Evolutionary conservation across 202 grass and related monocot species (phyloP).

Genomic region (Zoysia matrella): DNA sequence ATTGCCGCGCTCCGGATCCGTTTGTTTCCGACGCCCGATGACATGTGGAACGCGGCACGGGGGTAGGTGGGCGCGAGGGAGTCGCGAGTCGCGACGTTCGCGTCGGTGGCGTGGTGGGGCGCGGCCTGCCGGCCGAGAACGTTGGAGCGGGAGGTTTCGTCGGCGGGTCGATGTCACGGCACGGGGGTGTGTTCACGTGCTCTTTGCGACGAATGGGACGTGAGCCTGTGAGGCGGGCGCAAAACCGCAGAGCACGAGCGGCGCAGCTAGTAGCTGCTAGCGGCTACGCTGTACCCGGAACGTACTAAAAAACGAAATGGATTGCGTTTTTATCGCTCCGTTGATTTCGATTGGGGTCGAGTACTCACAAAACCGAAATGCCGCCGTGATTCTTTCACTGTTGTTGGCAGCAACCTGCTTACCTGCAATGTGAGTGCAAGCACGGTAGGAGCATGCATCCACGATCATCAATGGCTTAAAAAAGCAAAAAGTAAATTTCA

Average conservation of each 20-base stretch:
- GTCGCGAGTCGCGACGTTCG: conserved; percentile 27
- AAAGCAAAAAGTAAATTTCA: no score
- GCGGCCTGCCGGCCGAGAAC: background rate
- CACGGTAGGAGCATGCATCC: background rate
- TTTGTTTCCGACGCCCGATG: background rate
- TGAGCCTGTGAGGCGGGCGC: background rate
- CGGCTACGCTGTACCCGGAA: background rate
- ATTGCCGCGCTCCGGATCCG: background rate
- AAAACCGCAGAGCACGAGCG: background rate
- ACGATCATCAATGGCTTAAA: no score
- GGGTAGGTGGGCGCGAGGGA: background rate
- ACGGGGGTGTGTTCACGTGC: background rate
- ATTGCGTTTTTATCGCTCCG: background rate
- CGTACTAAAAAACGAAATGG: background rate
- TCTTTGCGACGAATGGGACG: background rate
- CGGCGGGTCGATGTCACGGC: conserved; percentile 15
- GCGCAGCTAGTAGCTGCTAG: background rate
- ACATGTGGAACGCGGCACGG: background rate
- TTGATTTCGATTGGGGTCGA: background rate
- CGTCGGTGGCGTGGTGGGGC: conserved; percentile 11
- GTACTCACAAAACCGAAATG: no score
- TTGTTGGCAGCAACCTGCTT: background rate
- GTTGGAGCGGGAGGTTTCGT: background rate
- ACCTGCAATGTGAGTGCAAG: background rate
- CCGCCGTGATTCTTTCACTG: background rate